Evolutionary conservation across 2,329 filamentous ascomycete species (phyloP), one percentile per base, ranked within the genome.

Genomic region (Xylaria sp.): DNA sequence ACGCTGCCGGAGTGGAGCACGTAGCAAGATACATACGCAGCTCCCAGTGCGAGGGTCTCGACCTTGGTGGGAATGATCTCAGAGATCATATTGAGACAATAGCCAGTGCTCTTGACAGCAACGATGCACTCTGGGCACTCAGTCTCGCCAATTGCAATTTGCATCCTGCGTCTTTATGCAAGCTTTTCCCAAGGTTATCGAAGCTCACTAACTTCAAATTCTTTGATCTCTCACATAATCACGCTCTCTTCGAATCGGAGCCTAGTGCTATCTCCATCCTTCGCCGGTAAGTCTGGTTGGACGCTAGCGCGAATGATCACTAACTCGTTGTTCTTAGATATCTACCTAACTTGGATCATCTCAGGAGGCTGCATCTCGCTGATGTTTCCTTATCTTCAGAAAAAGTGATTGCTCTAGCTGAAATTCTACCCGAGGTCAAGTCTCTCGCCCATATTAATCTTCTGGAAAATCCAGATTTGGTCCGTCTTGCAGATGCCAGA

Each of bases 211-310:
- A 91, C 71, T 91, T 98, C 77, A 90, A 92, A 23, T 98, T 98
- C 78, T 89, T 99, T 68, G 96, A 98, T 78, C 84, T 99, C 43
- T 97, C 94, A 5, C 94, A 97, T 76, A 98, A 98, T 75, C 92
- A 87, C 39, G 89, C 89, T 23, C 85, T 99, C 18, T 97, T 97
- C 78, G 87, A 90, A 62, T 85, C 85, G 3, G 85, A 91, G 51
- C 90, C 92, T n/a, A 94, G 89, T 75, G 92, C 92, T 1, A 85
- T 96, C 41, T 86, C 88, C 4, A 82, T 94, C 3, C 84, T 98
- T 64, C 87, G 96, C 75, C 93, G 92, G 82, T 96, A 78, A 73
- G 86, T 80, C 49, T 46, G 33, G 10, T 49, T 51, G 33, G 18
- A 15, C 12, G 43, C 43, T 54, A 20, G 15, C 12, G 23, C 36